Conservation (phyloP, 768 basidiomycete genomes). For the Naematelia encephala region DNA sequence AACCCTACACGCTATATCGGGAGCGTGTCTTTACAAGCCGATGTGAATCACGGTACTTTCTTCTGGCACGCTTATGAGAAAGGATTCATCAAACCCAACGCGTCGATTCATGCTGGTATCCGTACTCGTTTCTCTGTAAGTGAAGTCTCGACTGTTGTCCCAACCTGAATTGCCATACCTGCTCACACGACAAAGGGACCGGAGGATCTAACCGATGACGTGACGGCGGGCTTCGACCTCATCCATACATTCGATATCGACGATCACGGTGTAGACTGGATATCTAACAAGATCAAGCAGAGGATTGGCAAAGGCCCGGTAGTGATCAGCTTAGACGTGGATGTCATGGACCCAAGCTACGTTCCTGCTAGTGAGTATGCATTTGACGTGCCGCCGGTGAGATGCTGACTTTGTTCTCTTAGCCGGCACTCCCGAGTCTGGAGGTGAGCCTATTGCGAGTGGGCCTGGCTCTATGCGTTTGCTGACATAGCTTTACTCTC, state of each 20-base stretch:
- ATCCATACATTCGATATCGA: slow-evolving; percentile 81
- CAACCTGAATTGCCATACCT: too few species aligned
- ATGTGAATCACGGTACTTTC: slow-evolving; percentile 78
- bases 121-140: slow-evolving; percentile 67
- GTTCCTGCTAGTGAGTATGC: slow-evolving; percentile 42
- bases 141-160: slow-evolving; percentile 14
- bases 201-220: slow-evolving; percentile 66
- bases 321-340: slow-evolving; percentile 57
- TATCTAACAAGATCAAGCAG: slow-evolving; percentile 66
- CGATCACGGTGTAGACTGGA: slow-evolving; percentile 67
- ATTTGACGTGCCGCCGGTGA: background rate
- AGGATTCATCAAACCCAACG: slow-evolving; percentile 65
- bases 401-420: too few species aligned
- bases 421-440: too few species aligned
- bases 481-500: too few species aligned
- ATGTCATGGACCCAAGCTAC: slow-evolving; percentile 44
- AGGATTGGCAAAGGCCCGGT: slow-evolving; percentile 72
- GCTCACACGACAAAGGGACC: too few species aligned
- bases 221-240: slow-evolving; percentile 71
- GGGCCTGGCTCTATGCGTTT: too few species aligned
- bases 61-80: slow-evolving; percentile 76
- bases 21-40: slow-evolving; percentile 56
- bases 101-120: slow-evolving; percentile 79
- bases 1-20: slow-evolving; percentile 52
- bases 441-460: too few species aligned